phyloP scores from a whole-genome alignment of 352 stramenopile genomes.

The Peronospora farinosa region DNA sequence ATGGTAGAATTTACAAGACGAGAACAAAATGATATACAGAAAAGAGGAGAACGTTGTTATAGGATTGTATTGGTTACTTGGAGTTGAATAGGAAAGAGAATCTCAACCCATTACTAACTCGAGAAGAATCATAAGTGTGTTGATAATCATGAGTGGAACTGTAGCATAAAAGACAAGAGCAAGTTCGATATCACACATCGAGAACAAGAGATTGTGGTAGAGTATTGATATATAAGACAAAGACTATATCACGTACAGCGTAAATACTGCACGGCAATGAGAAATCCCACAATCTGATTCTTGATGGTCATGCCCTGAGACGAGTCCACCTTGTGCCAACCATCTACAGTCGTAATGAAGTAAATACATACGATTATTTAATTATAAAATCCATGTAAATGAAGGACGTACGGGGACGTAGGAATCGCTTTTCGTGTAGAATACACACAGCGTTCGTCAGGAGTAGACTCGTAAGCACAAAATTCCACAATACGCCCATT shows the following conservation, averaged over 20 bases:
- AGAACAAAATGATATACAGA: no score
- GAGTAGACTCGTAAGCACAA: conserved; percentile 81
- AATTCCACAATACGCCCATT: conserved; percentile 86
- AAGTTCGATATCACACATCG: not conserved
- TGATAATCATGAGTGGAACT: conserved; percentile 82
- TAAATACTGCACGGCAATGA: conserved; percentile 82
- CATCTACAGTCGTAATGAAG: conserved; percentile 36
- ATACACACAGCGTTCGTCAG: conserved; percentile 84
- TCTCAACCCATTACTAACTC: conserved; percentile 68
- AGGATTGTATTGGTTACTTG: no score
- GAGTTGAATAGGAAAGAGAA: no score
- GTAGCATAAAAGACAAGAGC: conserved; percentile 1
- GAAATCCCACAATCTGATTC: conserved; percentile 82
- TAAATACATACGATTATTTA: not conserved
- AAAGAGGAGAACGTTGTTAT: not conserved
- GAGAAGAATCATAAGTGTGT: conserved; percentile 73
- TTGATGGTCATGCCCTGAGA: conserved; percentile 80
- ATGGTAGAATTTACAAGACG: no score
- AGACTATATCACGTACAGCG: conserved; percentile 38
- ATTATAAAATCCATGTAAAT: not conserved
- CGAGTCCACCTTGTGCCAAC: conserved; percentile 78
- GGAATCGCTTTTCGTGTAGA: conserved; percentile 84
- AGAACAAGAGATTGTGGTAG: not conserved
- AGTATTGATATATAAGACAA: not conserved
- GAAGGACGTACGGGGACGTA: conserved; percentile 60